Evolutionary conservation across 331 rosid genomes (phyloP), one percentile per base, ranked within the genome.

Genomic region (Saraca asoca): DNA sequence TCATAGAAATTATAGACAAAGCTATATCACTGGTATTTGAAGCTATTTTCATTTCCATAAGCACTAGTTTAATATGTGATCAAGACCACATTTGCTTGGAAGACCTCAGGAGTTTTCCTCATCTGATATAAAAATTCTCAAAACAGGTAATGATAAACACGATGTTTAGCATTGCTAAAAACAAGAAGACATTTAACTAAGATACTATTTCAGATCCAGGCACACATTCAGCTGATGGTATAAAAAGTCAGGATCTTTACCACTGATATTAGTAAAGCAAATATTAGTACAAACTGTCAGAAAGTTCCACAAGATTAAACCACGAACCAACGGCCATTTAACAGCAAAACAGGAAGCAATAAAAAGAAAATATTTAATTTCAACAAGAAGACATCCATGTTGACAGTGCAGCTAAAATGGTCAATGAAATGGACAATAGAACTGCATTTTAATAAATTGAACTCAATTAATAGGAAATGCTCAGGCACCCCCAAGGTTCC

Each of bases 11-110:
- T 50, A 41, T 5, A 11, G 37, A 46, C 52, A 2, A 66, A 33
- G 33, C 34, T 60, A 54, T 7, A 61, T 78, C 51, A 64, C 15
- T 7, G 37, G 41, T n/a, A 24, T 64, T 49, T 42, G 65, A 72
- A 34, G 1, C 63, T 63, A 71, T 34, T 48, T 34, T 53, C 13
- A 45, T 46, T 58, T 45, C 66, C 62, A 13, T 16, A 46, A 46
- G 29, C 29, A 62, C 62, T 69, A 33, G 56, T 43, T 64, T 5
- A 45, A 45, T 33, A 56, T 50, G 51, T 11, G 48, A 67, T 68
- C 59, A 61, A 59, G 52, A 67, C 54, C 69, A 35, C 24, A 35
- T 43, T 9, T 37, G 41, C 8, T 5, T 37, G 41, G 3, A 37
- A 37, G 39, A 46, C 53, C 43, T 64, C 2, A 46, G 5, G 38